These are phyloP conservation scores for Lophiostoma macrostomum DNA, from an alignment of 495 filamentous ascomycete species.

Conservation along the genomic window DNA sequence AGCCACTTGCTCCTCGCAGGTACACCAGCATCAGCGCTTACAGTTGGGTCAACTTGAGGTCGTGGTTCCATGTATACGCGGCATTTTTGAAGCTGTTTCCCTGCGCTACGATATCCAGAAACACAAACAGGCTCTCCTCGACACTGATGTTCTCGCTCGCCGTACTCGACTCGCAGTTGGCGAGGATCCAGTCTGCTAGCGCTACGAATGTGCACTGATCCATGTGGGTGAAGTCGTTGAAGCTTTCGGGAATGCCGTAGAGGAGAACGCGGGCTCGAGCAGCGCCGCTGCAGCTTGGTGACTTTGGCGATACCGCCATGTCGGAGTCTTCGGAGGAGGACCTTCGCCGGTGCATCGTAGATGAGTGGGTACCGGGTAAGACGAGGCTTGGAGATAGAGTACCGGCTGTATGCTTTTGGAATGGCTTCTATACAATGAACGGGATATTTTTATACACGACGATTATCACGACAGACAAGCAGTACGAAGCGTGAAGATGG, in stretches of 20 bases:
- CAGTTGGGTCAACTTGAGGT: constrained; percentile 25
- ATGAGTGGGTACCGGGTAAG: no score
- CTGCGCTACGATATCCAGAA: constrained; percentile 30
- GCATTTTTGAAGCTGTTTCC: constrained; percentile 25
- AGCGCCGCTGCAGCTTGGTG: constrained; percentile 11
- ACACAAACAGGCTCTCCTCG: constrained; percentile 30
- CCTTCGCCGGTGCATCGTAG: no score
- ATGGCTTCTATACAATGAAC: no score
- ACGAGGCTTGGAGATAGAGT: no score
- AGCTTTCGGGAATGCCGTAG: constrained; percentile 28
- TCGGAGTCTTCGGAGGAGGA: no score
- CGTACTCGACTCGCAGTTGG: constrained; percentile 10
- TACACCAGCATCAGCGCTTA: not conserved
- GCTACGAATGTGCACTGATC: constrained; percentile 31
- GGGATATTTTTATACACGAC: no score
- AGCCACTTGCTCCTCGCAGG: not conserved
- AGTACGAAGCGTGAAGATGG: no score
- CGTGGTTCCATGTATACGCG: constrained; percentile 25
- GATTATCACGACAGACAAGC: no score
- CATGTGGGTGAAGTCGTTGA: constrained; percentile 33
- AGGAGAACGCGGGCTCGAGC: constrained; percentile 16
- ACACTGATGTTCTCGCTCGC: constrained; percentile 18
- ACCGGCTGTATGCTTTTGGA: no score
- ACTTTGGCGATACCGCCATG: constrained; percentile 15
- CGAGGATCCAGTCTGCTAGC: constrained; percentile 28